Base-by-base conservation (phyloP, 129 eudicot species). In the Rutidosis leptorrhynchoides region DNA sequence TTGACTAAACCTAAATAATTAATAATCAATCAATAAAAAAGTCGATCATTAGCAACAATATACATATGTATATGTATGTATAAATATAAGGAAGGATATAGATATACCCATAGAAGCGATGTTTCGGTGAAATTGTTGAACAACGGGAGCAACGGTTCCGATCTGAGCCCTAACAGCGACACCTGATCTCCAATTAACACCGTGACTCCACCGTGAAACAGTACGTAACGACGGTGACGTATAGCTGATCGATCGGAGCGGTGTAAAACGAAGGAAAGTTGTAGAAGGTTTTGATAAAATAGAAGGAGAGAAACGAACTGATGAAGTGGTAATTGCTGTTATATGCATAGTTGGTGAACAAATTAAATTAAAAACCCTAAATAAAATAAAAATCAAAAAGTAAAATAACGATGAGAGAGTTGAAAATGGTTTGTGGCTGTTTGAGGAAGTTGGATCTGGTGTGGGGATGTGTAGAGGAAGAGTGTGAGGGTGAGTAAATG, bases 101-200 rank as follows among this genome's bases (percentile, higher is more conserved):
- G 55, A 3, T 53, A 64, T 85, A 88, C 96, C 96, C 89, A 83
- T 88, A 70, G 89, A 71, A 23, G 89, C 72, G 78, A 80, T 73
- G 55, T 72, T 82, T 21, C 82, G 81, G 5, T 80, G 83, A 25
- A 84, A 80, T 5, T 66, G 84, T 65, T 83, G 82, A 60, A 78
- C 17, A 10, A 73, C 73, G 53, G 91, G 82, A 70, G 81, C 7
- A 27, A 58, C 67, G 28, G 67, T n/a, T 33, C 84, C 72, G 79
- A 83, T 78, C 83, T 81, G 92, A 55, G 87, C 81, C 51, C 83
- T 73, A 24, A 72, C 77, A 78, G 72, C 64, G 72, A 59, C 37
- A 28, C 79, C 68, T 10, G 95, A 87, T 76, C 83, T 68, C 91
- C 83, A 81, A 53, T 64, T 75, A 77, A 54, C 80, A 58, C 85